Conservation (phyloP, 352 stramenopile genomes). For the Phytophthora pistaciae region DNA sequence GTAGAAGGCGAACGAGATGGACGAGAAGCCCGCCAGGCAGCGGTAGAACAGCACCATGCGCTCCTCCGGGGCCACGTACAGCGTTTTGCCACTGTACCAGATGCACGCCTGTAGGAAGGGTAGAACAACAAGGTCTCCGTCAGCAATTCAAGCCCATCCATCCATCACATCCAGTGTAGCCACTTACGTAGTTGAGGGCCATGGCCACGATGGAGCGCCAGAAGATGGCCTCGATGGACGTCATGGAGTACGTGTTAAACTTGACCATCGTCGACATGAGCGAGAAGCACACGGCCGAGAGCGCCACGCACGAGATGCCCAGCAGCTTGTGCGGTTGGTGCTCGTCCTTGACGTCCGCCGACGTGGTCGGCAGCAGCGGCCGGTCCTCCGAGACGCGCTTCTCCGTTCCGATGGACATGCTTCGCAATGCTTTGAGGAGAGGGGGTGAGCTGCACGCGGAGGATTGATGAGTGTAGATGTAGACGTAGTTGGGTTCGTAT, state of each 20-base stretch:
- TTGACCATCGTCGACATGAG: slow-evolving; percentile 88
- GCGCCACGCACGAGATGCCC: slow-evolving; percentile 71
- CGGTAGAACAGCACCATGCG: slow-evolving; percentile 73
- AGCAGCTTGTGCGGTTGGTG: slow-evolving; percentile 59
- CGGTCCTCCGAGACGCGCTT: slow-evolving; percentile 31
- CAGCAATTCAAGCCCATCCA: neutral
- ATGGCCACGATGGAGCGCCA: slow-evolving; percentile 73
- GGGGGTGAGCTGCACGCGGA: neutral
- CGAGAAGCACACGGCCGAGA: slow-evolving; percentile 84
- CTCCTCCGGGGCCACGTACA: slow-evolving; percentile 58
- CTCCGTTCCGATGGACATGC: slow-evolving; percentile 37
- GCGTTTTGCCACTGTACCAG: slow-evolving; percentile 56
- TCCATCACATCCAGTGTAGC: neutral
- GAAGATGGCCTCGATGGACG: slow-evolving; percentile 84
- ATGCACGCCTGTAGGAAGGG: slow-evolving; percentile 30
- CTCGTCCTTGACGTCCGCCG: slow-evolving; percentile 27
- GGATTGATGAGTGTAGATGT: slow-evolving; percentile 31
- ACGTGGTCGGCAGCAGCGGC: slow-evolving; percentile 40
- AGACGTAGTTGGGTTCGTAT: slow-evolving; percentile 8
- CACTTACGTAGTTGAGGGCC: slow-evolving; percentile 65
- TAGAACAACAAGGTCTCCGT: slow-evolving; percentile 3
- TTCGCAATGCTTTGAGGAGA: neutral
- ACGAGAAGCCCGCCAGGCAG: slow-evolving; percentile 71
- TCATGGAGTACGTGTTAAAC: slow-evolving; percentile 79
- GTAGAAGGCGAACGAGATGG: slow-evolving; percentile 83